Evolutionary conservation across 129 eudicot species (phyloP).

Genomic region (Silybum marianum): DNA sequence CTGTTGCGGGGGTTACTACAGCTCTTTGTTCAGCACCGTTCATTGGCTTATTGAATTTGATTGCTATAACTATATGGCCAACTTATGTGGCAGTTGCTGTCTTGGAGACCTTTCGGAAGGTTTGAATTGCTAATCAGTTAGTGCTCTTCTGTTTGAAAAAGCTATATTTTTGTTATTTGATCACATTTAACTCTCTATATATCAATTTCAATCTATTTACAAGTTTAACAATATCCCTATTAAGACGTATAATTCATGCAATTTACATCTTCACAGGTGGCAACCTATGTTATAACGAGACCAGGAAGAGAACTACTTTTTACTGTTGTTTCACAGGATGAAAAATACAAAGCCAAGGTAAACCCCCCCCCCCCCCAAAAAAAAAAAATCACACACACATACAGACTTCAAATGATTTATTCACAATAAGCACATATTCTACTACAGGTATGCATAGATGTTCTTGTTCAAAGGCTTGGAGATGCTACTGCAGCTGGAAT

Average conservation of each 20-base stretch:
- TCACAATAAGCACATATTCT: neutral
- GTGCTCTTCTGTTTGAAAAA: neutral
- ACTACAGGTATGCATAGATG: constrained; percentile 86
- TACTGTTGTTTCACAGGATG: constrained; percentile 89
- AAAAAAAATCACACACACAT: neutral
- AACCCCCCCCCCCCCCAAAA: neutral
- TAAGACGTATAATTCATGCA: neutral
- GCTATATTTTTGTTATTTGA: neutral
- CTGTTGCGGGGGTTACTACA: constrained; percentile 73
- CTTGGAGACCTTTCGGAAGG: constrained; percentile 86
- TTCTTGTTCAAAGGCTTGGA: constrained; percentile 89
- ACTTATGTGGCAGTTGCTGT: constrained; percentile 76
- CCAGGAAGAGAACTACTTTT: constrained; percentile 89
- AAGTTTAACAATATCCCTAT: neutral
- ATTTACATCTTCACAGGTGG: constrained; percentile 48
- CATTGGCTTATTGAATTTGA: constrained; percentile 60
- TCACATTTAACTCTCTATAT: neutral
- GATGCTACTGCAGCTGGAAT: constrained; percentile 97
- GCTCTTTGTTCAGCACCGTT: constrained; percentile 83
- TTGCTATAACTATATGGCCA: constrained; percentile 87
- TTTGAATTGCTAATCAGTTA: constrained; percentile 24
- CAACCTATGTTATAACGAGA: constrained; percentile 76
- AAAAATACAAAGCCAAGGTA: constrained; percentile 97
- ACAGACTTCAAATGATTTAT: neutral
- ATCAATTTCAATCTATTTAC: neutral